Percentiles rank a stretch among this genome's conserved stretches.
Conservation (phyloP, 2,329 filamentous ascomycete species). For the Hypoxylon sp. region DNA sequence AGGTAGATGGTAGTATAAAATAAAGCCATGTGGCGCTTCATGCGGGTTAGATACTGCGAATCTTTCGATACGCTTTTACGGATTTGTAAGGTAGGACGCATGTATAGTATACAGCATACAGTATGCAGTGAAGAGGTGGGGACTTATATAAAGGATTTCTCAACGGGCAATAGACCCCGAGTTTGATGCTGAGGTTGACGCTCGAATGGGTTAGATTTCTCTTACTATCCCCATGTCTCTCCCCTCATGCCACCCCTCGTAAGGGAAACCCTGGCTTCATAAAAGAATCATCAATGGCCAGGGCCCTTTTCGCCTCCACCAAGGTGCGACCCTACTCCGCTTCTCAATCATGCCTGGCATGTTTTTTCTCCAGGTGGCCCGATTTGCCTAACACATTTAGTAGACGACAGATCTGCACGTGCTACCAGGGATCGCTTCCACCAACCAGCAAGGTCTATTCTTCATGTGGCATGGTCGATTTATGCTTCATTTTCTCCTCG, state of each 20-base stretch:
- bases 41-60: not conserved
- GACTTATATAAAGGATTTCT: constrained; percentile 16
- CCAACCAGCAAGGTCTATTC: constrained; percentile 32
- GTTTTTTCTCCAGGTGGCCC: constrained; percentile 43
- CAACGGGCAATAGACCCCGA: constrained; percentile 29
- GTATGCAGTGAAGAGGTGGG: constrained; percentile 23
- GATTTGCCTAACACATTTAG: constrained; percentile 43
- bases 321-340: constrained; percentile 37
- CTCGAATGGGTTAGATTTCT: constrained; percentile 6
- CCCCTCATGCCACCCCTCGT: constrained; percentile 27
- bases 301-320: constrained; percentile 36
- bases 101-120: not conserved
- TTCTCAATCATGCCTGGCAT: constrained; percentile 42
- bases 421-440: constrained; percentile 40
- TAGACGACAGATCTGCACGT: constrained; percentile 45
- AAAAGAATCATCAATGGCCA: constrained; percentile 34
- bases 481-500: constrained; percentile 25
- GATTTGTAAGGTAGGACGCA: constrained; percentile 7
- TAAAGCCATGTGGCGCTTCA: not conserved
- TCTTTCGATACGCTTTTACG: not conserved
- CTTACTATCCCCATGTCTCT: not conserved
- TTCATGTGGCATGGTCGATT: constrained; percentile 30
- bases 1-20: constrained; percentile 1
- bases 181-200: constrained; percentile 10
- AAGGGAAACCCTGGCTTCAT: constrained; percentile 25